A percentile compares a stretch with the other conserved stretches of the same genome.
These are phyloP conservation scores for Kitagawia praeruptora DNA, from an alignment of 129 eudicot genomes.

Conservation along the genomic window DNA sequence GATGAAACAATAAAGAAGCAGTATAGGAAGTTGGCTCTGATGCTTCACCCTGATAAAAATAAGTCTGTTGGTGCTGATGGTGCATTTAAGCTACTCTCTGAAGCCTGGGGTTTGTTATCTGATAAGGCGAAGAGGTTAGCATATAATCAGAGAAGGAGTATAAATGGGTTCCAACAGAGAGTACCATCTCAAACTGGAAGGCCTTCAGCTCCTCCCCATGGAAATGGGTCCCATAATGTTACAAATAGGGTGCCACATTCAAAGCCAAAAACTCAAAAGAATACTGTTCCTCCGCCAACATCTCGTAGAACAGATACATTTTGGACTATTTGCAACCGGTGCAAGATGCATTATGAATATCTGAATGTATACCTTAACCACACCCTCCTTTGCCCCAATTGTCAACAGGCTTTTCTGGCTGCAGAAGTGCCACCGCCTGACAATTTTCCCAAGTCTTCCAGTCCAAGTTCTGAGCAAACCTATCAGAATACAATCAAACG, in stretches of 20 bases:
- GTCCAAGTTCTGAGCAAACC: constrained; percentile 27
- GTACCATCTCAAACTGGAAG: constrained; percentile 35
- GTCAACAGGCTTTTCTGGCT: constrained; percentile 68
- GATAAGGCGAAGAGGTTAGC: constrained; percentile 59
- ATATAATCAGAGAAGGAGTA: constrained; percentile 51
- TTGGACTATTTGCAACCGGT: constrained; percentile 78
- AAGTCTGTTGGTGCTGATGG: constrained; percentile 70
- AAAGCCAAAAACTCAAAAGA: constrained; percentile 27
- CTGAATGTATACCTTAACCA: constrained; percentile 59
- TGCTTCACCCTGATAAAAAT: constrained; percentile 80
- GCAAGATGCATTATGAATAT: constrained; percentile 93
- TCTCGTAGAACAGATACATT: constrained; percentile 55
- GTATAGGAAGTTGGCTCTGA: constrained; percentile 51
- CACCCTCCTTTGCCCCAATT: constrained; percentile 74
- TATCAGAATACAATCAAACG: constrained; percentile 26
- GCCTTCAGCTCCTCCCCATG: neutral
- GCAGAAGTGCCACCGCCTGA: constrained; percentile 68
- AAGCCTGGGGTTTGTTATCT: constrained; percentile 68
- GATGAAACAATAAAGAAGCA: constrained; percentile 49
- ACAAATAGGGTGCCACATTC: constrained; percentile 26
- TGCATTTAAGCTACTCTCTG: constrained; percentile 63
- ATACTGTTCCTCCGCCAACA: constrained; percentile 24
- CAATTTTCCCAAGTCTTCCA: constrained; percentile 30
- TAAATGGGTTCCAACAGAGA: constrained; percentile 30
- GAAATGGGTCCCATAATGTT: constrained; percentile 42